Evolutionary conservation across 805 yeast genomes (phyloP).

Genomic region (Saturnispora diversa): DNA sequence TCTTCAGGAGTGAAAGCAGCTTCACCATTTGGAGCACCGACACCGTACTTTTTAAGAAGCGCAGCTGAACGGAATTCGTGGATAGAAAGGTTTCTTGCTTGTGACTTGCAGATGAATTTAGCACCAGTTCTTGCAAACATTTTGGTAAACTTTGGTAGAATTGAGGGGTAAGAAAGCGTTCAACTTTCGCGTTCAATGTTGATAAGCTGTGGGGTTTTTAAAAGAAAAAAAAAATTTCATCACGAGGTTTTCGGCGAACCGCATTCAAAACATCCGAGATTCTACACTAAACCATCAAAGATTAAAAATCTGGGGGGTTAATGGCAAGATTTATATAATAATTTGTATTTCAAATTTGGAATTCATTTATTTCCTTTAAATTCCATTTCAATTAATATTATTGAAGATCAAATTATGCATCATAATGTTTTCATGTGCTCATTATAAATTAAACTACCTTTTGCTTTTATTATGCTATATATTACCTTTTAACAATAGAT

Average conservation of each 20-base stretch:
- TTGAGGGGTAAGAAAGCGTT: not conserved
- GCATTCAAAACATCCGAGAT: slow-evolving; percentile 1
- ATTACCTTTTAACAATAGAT: not conserved
- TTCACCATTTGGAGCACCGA: slow-evolving; percentile 85
- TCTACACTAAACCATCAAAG: no score
- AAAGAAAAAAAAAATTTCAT: slow-evolving; percentile 6
- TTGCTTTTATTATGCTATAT: no score
- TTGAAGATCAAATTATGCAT: no score
- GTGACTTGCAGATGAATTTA: slow-evolving; percentile 12
- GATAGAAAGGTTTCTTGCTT: slow-evolving; percentile 68
- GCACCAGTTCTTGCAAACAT: slow-evolving; percentile 9
- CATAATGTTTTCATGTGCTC: not conserved
- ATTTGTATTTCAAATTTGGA: no score
- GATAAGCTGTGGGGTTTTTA: slow-evolving; percentile 27
- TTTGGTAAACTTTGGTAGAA: not conserved
- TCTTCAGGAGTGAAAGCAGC: slow-evolving; percentile 88
- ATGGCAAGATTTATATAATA: no score
- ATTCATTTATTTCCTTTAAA: no score
- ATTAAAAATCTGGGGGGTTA: no score
- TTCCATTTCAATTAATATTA: no score
- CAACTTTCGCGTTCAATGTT: slow-evolving; percentile 44
- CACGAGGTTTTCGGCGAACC: slow-evolving; percentile 2
- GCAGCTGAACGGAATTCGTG: slow-evolving; percentile 96
- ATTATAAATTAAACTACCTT: no score
- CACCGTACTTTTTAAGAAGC: slow-evolving; percentile 69